phyloP scores from a whole-genome alignment of 768 basidiomycete species.

The Thelephora ganbajun region DNA sequence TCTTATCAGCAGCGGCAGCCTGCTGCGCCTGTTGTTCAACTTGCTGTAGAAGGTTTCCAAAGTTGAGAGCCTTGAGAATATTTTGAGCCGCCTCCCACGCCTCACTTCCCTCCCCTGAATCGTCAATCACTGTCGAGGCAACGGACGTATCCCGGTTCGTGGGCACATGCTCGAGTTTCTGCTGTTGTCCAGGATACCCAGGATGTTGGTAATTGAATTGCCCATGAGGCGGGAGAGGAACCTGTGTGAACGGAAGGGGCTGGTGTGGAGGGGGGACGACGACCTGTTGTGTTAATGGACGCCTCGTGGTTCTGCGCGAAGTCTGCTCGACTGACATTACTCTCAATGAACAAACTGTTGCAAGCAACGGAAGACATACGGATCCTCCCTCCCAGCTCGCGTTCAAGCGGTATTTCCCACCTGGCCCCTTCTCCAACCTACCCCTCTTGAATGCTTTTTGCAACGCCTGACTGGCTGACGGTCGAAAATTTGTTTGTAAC shows the following conservation, averaged over 20 bases:
- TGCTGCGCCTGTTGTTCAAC: constrained; percentile 9
- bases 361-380: constrained; percentile 28
- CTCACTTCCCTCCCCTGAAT: constrained; percentile 21
- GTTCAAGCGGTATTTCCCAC: constrained; percentile 65
- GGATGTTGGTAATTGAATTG: constrained; percentile 29
- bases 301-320: constrained; percentile 61
- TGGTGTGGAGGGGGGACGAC: constrained; percentile 5
- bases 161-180: background rate
- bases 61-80: constrained; percentile 67
- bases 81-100: constrained; percentile 70
- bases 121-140: background rate
- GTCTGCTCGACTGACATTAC: constrained; percentile 29
- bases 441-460: constrained; percentile 80
- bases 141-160: background rate
- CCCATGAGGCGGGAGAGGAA: constrained; percentile 5
- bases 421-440: constrained; percentile 59
- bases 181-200: constrained; percentile 6
- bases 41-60: constrained; percentile 37
- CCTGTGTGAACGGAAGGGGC: constrained; percentile 5
- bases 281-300: constrained; percentile 48
- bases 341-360: background rate
- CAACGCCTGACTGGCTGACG: constrained; percentile 79
- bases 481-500: constrained; percentile 77
- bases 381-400: constrained; percentile 70
- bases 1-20: constrained; percentile 2